Evolutionary conservation across 768 basidiomycete genomes (phyloP).

Genomic region (Suillus hirtellus): DNA sequence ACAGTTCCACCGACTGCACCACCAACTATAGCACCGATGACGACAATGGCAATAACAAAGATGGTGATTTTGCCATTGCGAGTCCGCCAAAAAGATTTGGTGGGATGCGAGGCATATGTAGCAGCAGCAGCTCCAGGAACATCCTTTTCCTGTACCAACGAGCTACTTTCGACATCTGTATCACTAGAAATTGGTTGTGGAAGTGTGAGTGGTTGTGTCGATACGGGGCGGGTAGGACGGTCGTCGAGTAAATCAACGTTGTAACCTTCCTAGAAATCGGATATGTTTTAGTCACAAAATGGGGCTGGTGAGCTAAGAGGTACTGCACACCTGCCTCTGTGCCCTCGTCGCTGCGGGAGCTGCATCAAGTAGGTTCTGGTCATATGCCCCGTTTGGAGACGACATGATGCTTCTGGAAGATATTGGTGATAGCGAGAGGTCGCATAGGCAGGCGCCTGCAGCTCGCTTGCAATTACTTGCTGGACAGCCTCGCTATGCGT

Average conservation of each 20-base stretch:
- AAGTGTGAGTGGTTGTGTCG: conserved; percentile 21
- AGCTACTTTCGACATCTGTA: conserved; percentile 13
- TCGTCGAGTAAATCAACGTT: conserved; percentile 45
- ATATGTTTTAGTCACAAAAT: not conserved
- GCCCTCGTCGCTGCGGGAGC: conserved; percentile 44
- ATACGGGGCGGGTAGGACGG: conserved; percentile 21
- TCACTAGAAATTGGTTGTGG: conserved; percentile 14
- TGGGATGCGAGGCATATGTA: conserved; percentile 4
- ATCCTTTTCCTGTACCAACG: conserved; percentile 17
- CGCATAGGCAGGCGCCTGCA: conserved; percentile 22
- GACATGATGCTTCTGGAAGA: conserved; percentile 23
- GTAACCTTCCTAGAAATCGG: conserved; percentile 49
- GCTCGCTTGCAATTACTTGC: conserved; percentile 8
- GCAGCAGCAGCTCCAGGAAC: not conserved
- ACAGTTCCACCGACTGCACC: conserved; percentile 58
- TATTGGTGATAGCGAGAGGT: conserved; percentile 6
- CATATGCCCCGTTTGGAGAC: conserved; percentile 29
- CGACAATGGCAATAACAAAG: conserved; percentile 37
- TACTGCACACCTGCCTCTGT: conserved; percentile 40
- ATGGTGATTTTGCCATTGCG: conserved; percentile 44
- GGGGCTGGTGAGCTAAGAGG: conserved; percentile 7
- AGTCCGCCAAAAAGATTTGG: conserved; percentile 49
- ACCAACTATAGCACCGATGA: conserved; percentile 55
- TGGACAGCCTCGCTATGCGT: conserved; percentile 27
- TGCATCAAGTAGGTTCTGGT: conserved; percentile 39